Percentiles rank a stretch among this genome's conserved stretches.
phyloP scores from a whole-genome alignment of 1,284 basidiomycete species.

The Malassezia vespertilionis region DNA sequence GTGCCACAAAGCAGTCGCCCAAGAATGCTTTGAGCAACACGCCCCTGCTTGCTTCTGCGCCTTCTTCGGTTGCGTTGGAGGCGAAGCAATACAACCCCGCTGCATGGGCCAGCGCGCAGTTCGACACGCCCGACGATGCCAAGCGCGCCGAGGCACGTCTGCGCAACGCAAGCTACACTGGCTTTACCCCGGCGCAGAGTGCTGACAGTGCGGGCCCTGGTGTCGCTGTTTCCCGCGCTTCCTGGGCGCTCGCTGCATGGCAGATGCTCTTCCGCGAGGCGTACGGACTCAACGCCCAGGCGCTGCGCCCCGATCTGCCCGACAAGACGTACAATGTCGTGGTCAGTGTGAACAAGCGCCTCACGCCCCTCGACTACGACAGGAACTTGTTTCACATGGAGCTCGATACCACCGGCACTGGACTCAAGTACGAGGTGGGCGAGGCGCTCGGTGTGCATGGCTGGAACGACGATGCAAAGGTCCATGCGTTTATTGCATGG shows the following conservation, averaged over 20 bases:
- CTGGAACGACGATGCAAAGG: conserved; percentile 87
- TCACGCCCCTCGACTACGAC: conserved; percentile 89
- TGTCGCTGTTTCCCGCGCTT: conserved; percentile 20
- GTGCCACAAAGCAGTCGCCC: not conserved
- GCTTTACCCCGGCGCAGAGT: conserved; percentile 26
- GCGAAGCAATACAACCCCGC: conserved; percentile 22
- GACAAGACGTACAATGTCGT: conserved; percentile 89
- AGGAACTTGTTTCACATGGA: conserved; percentile 98
- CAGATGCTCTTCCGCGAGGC: conserved; percentile 47
- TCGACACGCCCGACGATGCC: conserved; percentile 17
- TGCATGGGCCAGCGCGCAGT: conserved; percentile 14
- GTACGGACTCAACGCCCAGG: conserved; percentile 27
- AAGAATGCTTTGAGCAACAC: conserved; percentile 5
- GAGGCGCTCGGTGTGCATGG: conserved; percentile 95
- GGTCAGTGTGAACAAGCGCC: conserved; percentile 82
- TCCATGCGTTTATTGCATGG: conserved; percentile 78
- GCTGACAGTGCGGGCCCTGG: conserved; percentile 17
- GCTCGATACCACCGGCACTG: conserved; percentile 82
- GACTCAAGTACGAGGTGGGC: conserved; percentile 86
- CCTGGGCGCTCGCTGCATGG: conserved; percentile 45
- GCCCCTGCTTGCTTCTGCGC: too few species aligned
- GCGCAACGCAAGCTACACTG: conserved; percentile 37
- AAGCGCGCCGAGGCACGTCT: conserved; percentile 29
- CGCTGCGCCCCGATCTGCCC: conserved; percentile 64
- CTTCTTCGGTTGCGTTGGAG: conserved; percentile 18